Base-by-base conservation (phyloP, 2,329 filamentous ascomycete species). In the Pseudogymnoascus sp. region DNA sequence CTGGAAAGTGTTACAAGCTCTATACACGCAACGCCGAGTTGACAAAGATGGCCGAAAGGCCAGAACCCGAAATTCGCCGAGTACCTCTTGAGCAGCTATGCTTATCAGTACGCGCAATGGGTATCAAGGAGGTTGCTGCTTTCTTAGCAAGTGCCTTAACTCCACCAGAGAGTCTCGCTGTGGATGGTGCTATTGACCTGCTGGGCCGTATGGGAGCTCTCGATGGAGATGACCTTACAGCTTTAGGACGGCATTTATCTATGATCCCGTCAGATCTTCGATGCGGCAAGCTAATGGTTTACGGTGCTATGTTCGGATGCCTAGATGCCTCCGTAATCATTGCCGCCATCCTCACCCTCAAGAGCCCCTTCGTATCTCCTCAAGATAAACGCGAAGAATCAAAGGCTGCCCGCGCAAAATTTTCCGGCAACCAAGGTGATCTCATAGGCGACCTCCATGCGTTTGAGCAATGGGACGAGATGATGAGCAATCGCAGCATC, bases 21-120 rank as follows among this genome's bases (percentile, higher is more conserved):
- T 99, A 91, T 75, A 97, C 94, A 0, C 83, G 87, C 63, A 90
- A 89, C 67, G 86, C 93, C 6, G 94, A 99, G 72, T 74, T 77
- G 62, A 83, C 82, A 62, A 87, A 90, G 73, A 97, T 97, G 92
- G 81, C 85, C 1, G 89, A 92, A 68, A 83, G 93, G 6, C 92
- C 94, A 1, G 92, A 97, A 64, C 94, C 94, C 0, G 94, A 99
- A 74, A 97, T 99, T 68, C 84, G 91, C 31, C 85, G 94, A 64
- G 93, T 97, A 1, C 92, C 94, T 1, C 79, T 99, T 1, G 94
- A 99, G 74, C 93, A 97, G 71, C 83, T 97, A 26, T 97, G 93
- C 73, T 80, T 99, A 4, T 95, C 92, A 0, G 94, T 99, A 45
- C 90, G 94, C 66, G 92, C 93, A 16, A 97, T 97, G 92, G 93